phyloP scores from a whole-genome alignment of 768 basidiomycete genomes.

The Gymnopilus junonius region DNA sequence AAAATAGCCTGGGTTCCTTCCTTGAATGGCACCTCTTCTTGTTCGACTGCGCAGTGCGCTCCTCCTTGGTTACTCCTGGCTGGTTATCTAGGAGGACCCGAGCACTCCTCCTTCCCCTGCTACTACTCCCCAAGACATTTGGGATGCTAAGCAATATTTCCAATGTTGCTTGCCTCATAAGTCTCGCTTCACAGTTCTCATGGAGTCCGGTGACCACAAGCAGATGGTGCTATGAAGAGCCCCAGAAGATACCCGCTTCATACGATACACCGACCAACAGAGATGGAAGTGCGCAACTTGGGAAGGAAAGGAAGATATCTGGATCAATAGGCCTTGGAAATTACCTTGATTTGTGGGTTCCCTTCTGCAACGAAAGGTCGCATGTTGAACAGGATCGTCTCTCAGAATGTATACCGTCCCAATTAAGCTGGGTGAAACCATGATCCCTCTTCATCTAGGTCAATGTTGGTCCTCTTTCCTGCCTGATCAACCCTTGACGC shows the following conservation, averaged over 20 bases:
- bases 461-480: neutral
- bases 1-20: neutral
- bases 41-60: conserved; percentile 1
- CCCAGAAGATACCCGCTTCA: neutral
- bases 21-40: neutral
- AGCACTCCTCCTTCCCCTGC: neutral
- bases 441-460: conserved; percentile 37
- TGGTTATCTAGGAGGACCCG: conserved; percentile 1
- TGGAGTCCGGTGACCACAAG: neutral
- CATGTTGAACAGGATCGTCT: neutral
- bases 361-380: neutral
- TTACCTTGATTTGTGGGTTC: conserved; percentile 38
- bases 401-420: conserved; percentile 40
- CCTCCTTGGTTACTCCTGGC: conserved; percentile 3
- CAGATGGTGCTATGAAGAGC: neutral
- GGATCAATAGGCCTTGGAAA: conserved; percentile 41
- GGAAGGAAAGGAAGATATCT: conserved; percentile 31
- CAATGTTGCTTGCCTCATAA: neutral
- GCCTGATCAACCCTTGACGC: neutral
- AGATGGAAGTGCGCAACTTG: conserved; percentile 1
- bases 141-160: neutral
- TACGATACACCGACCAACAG: neutral
- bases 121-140: neutral
- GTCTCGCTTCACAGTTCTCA: neutral
- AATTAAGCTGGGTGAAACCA: conserved; percentile 34